Conservation (phyloP, 371 early-diverging fungal genomes). For the Actinomortierella ambigua region DNA sequence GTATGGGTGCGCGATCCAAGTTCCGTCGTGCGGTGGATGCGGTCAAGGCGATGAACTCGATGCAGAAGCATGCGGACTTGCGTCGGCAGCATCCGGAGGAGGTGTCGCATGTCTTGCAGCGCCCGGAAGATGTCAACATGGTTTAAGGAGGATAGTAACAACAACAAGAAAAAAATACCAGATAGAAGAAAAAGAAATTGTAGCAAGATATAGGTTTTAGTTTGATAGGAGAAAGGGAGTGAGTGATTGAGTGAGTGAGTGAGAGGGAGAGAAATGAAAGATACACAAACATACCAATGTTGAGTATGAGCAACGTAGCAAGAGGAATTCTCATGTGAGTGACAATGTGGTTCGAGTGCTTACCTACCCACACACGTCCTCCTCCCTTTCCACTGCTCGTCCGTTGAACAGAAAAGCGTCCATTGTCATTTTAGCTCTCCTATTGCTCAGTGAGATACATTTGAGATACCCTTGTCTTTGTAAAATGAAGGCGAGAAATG, state of each 20-base stretch:
- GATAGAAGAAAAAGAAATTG: neutral
- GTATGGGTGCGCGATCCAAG: conserved; percentile 82
- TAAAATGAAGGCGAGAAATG: too few relatives aligned
- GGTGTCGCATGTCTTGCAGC: conserved; percentile 26
- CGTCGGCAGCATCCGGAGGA: conserved; percentile 32
- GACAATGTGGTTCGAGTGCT: too few relatives aligned
- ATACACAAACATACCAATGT: too few relatives aligned
- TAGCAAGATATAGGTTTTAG: neutral
- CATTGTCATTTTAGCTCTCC: too few relatives aligned
- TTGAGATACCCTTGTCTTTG: too few relatives aligned
- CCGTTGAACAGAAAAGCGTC: too few relatives aligned
- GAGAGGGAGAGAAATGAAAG: too few relatives aligned
- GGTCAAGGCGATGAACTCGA: conserved; percentile 46
- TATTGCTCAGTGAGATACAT: too few relatives aligned
- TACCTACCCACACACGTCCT: too few relatives aligned
- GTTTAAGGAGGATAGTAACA: conserved; percentile 7
- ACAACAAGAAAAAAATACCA: neutral
- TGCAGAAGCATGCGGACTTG: conserved; percentile 40
- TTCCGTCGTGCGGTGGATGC: conserved; percentile 72
- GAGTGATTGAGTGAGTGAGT: neutral
- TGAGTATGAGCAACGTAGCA: too few relatives aligned
- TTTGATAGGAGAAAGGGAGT: neutral
- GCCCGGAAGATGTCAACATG: conserved; percentile 34
- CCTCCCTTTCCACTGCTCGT: too few relatives aligned
- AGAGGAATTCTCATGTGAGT: too few relatives aligned